Evolutionary conservation across 2,329 filamentous ascomycete species (phyloP).

Genomic region (Drechslerella dactyloides): DNA sequence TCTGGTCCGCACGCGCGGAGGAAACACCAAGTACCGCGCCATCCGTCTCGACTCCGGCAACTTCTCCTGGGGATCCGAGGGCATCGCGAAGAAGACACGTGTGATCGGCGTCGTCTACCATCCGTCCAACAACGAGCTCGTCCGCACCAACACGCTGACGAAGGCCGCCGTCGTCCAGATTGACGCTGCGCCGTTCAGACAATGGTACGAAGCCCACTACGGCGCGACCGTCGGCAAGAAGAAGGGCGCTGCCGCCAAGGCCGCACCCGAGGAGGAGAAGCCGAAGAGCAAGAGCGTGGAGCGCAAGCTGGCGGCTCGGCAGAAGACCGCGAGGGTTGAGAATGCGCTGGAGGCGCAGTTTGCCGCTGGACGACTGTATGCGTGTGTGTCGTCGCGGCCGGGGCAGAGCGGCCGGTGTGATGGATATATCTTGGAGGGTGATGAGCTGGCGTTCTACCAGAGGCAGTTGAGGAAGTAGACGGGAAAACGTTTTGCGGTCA

Average conservation of each 20-base stretch:
- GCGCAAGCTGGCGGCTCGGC: constrained; percentile 93
- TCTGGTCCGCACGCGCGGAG: constrained; percentile 94
- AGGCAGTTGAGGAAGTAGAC: constrained; percentile 97
- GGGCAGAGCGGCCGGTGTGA: constrained; percentile 96
- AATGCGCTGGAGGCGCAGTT: constrained; percentile 94
- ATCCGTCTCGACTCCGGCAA: constrained; percentile 98
- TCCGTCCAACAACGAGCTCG: constrained; percentile 99
- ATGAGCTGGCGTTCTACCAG: constrained; percentile 99
- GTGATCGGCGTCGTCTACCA: constrained; percentile 98
- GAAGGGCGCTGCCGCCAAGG: constrained; percentile 72
- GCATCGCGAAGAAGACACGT: constrained; percentile 97
- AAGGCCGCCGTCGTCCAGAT: constrained; percentile 98
- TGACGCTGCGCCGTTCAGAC: constrained; percentile 97
- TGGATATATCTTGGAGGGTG: constrained; percentile 98
- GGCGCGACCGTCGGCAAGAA: constrained; percentile 85
- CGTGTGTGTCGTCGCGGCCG: constrained; percentile 88
- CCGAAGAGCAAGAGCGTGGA: constrained; percentile 94
- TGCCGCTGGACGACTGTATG: constrained; percentile 97
- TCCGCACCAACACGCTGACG: constrained; percentile 99
- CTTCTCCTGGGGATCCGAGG: constrained; percentile 99
- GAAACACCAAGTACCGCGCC: constrained; percentile 99
- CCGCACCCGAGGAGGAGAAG: constrained; percentile 63
- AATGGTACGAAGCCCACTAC: constrained; percentile 99
- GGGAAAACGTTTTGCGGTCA: constrained; percentile 18
- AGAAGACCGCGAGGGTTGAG: constrained; percentile 90